Conservation (phyloP, 2,329 filamentous ascomycete species). For the Blastomyces parvus region DNA sequence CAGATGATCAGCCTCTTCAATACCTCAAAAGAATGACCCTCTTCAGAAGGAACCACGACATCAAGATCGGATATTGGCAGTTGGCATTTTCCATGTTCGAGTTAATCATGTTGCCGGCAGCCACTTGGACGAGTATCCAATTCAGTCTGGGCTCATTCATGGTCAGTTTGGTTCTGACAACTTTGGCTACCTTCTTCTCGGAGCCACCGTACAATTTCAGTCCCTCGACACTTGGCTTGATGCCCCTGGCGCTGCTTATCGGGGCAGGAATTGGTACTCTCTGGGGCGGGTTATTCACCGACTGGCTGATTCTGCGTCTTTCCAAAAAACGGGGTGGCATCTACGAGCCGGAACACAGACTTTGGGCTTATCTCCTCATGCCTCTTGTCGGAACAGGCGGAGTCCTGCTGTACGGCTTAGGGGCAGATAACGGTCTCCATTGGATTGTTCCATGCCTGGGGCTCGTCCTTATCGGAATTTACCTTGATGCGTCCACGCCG, state of each 20-base stretch:
- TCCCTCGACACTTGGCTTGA: background rate
- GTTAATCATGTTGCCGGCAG: background rate
- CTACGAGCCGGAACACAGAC: background rate
- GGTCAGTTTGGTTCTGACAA: background rate
- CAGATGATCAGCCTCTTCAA: background rate
- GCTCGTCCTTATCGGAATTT: background rate
- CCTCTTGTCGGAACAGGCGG: background rate
- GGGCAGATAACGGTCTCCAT: background rate
- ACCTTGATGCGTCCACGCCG: background rate
- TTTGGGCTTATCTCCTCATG: background rate
- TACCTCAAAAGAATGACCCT: background rate
- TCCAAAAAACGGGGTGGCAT: background rate
- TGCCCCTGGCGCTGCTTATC: background rate
- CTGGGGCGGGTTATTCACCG: background rate
- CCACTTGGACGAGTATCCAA: background rate
- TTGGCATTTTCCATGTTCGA: background rate
- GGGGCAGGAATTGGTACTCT: background rate
- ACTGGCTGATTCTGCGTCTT: background rate
- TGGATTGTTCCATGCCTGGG: background rate
- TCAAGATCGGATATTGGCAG: background rate
- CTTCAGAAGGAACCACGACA: background rate
- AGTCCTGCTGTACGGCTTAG: background rate
- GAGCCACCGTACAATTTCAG: background rate
- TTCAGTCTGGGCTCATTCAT: background rate
- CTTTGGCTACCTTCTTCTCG: background rate